Evolutionary conservation across 2,329 filamentous ascomycete genomes (phyloP).

Genomic region (Penicillium decumbens): DNA sequence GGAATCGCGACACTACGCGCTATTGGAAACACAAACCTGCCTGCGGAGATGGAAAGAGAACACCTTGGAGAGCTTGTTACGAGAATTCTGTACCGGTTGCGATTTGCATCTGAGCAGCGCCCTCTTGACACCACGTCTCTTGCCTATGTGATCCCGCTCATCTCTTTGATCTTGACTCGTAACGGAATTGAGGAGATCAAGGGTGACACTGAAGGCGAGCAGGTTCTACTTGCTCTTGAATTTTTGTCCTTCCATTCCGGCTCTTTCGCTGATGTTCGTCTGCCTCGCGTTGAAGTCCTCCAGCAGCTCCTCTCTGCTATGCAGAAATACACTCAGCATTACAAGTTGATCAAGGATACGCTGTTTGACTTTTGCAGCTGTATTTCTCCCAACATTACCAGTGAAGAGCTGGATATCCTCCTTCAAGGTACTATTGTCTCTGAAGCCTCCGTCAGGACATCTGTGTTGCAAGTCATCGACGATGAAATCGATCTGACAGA

Average conservation of each 20-base stretch:
- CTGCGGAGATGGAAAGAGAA: constrained; percentile 69
- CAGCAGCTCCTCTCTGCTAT: constrained; percentile 71
- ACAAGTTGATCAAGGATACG: constrained; percentile 91
- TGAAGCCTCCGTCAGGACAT: constrained; percentile 72
- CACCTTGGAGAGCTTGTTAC: constrained; percentile 77
- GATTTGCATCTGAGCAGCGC: constrained; percentile 87
- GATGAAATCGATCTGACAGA: constrained; percentile 90
- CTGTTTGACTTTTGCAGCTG: constrained; percentile 80
- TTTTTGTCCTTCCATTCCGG: constrained; percentile 84
- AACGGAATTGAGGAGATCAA: constrained; percentile 65
- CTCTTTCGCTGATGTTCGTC: constrained; percentile 64
- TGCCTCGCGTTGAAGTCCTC: constrained; percentile 73
- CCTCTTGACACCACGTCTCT: constrained; percentile 85
- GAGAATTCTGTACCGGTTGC: constrained; percentile 80
- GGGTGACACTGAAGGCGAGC: constrained; percentile 77
- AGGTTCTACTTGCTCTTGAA: constrained; percentile 83
- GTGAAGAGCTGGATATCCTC: constrained; percentile 69
- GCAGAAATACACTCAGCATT: constrained; percentile 86
- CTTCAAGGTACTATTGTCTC: constrained; percentile 73
- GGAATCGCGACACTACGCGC: constrained; percentile 81
- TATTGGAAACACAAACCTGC: constrained; percentile 66
- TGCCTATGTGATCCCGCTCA: constrained; percentile 77
- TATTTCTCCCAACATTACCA: constrained; percentile 72
- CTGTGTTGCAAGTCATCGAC: constrained; percentile 83
- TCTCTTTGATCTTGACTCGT: constrained; percentile 71